These are phyloP conservation scores for Fusarium clavum DNA, from an alignment of 2,329 filamentous ascomycete genomes.

Conservation along the genomic window DNA sequence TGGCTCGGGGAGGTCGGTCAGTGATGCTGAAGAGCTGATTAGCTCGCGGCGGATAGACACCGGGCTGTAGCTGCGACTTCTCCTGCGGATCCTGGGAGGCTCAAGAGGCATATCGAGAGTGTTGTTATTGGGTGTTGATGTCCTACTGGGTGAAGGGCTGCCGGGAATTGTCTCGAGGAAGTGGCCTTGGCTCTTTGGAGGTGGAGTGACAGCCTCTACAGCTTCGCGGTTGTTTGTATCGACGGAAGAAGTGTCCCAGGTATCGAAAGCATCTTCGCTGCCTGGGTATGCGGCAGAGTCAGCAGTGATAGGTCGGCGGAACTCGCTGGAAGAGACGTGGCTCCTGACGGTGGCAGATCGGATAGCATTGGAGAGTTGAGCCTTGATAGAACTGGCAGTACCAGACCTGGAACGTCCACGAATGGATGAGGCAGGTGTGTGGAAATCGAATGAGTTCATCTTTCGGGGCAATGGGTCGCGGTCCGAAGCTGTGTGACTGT, in stretches of 20 bases:
- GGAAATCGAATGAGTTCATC: slow-evolving; percentile 52
- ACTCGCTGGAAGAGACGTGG: slow-evolving; percentile 61
- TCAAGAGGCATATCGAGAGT: slow-evolving; percentile 66
- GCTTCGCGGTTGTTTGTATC: slow-evolving; percentile 71
- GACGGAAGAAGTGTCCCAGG: slow-evolving; percentile 78
- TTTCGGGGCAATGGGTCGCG: slow-evolving; percentile 49
- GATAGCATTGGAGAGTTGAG: slow-evolving; percentile 59
- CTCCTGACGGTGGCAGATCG: slow-evolving; percentile 69
- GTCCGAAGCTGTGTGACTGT: slow-evolving; percentile 58
- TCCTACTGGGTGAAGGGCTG: slow-evolving; percentile 72
- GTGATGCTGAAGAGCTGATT: slow-evolving; percentile 41
- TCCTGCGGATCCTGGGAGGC: slow-evolving; percentile 57
- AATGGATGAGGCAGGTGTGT: slow-evolving; percentile 59
- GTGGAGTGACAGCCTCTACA: slow-evolving; percentile 61
- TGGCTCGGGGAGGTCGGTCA: slow-evolving; percentile 63
- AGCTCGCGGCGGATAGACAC: slow-evolving; percentile 50
- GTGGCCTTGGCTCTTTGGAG: slow-evolving; percentile 58
- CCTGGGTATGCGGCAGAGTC: slow-evolving; percentile 57
- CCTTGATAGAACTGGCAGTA: slow-evolving; percentile 48
- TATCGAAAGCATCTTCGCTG: slow-evolving; percentile 75
- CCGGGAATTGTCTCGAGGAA: slow-evolving; percentile 78
- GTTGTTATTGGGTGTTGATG: slow-evolving; percentile 67
- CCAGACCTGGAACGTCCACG: slow-evolving; percentile 42
- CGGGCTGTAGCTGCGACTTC: slow-evolving; percentile 66
- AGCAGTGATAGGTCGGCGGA: slow-evolving; percentile 60